Evolutionary conservation across 495 filamentous ascomycete genomes (phyloP), one percentile per base, ranked within the genome.

Genomic region (Daldinia caldariorum): DNA sequence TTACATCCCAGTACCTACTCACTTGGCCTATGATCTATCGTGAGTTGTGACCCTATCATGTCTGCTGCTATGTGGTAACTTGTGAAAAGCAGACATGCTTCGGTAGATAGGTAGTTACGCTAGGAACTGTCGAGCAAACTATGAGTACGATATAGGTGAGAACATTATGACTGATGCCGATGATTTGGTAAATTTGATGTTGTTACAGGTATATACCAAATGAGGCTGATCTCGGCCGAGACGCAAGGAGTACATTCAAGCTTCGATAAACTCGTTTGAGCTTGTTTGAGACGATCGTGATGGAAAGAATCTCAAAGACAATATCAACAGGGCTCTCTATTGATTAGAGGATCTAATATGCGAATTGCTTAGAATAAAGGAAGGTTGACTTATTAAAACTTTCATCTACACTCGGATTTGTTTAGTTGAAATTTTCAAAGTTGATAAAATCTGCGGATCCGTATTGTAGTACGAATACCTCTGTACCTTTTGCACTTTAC

Each of bases 161-260:
- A 18, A 50, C 12, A 32, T 37, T 31, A 31, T 61, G 31, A 7
- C 6, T 35, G 18, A 26, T 13, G 34, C 4, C 1, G 41, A 60
- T 32, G 57, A 45, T 38, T 22, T 38, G 32, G 26, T 38, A 38
- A 51, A 16, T 20, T 51, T 45, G n/a, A 34, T n/a, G 16, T 51
- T 38, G n/a, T n/a, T 39, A 16, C 31, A n/a, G n/a, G n/a, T 29
- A 20, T 31, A 26, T 6, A 43, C 39, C 16, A 43, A 41, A 54
- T 35, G 59, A 62, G 37, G 47, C 34, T 49, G 2, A 61, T 61
- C 50, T 41, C 41, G 14, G 49, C 16, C 29, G 34, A 13, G 14
- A 34, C 6, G 37, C n/a, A 50, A 35, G 29, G 7, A 37, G 45
- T 26, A 18, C 22, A n/a, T n/a, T n/a, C n/a, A n/a, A n/a, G n/a